phyloP scores from a whole-genome alignment of 805 yeast species.

The Sugiyamaella floridensis region DNA sequence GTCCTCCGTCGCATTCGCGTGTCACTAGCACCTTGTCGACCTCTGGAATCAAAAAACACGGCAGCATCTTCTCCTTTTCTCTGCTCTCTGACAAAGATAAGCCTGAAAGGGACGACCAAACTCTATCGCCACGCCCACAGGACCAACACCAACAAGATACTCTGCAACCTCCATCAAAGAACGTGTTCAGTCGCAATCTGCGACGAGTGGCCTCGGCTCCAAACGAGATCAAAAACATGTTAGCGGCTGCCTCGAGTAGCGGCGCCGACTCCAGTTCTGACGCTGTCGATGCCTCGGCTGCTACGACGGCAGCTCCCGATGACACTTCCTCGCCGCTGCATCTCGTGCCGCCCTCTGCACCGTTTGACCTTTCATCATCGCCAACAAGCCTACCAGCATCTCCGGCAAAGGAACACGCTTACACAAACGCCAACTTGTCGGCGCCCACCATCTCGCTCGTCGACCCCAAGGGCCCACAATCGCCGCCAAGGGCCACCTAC shows the following conservation, averaged over 20 bases:
- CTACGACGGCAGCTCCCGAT: conserved; percentile 9
- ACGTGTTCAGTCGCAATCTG: conserved; percentile 30
- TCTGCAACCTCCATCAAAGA: conserved; percentile 23
- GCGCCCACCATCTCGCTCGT: neutral
- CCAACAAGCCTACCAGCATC: neutral
- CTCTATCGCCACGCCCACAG: neutral
- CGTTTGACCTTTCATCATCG: neutral
- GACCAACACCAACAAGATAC: conserved; percentile 14
- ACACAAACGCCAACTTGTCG: conserved; percentile 1
- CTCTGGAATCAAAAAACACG: neutral
- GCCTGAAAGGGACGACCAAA: neutral
- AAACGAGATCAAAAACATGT: conserved; percentile 40
- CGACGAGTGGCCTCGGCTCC: conserved; percentile 86
- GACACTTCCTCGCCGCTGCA: neutral
- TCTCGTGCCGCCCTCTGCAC: neutral
- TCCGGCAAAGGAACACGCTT: neutral
- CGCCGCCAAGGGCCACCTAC: conserved; percentile 21
- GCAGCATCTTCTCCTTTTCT: neutral
- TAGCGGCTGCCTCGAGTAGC: conserved; percentile 5
- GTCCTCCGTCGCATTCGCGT: conserved; percentile 11
- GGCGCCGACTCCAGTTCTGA: conserved; percentile 20
- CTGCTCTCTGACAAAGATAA: neutral
- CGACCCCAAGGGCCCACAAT: neutral
- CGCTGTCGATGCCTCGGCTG: conserved; percentile 1
- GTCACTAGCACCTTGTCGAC: neutral